Evolutionary conservation across 257 asterid genomes (phyloP), one percentile per base, ranked within the genome.

Genomic region (Sherardia arvensis): DNA sequence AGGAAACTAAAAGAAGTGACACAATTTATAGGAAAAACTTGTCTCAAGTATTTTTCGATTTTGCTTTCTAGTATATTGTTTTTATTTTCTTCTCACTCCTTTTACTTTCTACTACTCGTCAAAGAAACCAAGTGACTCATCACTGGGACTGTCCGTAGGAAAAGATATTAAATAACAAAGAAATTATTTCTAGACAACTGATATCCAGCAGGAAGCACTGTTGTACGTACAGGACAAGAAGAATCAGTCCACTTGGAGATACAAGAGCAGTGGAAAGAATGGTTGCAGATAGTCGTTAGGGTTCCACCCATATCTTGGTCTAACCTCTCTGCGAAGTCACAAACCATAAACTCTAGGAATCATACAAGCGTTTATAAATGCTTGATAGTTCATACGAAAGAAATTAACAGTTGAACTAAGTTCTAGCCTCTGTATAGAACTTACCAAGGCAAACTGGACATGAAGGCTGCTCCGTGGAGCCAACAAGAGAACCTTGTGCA

Each of bases 241-340:
- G 99, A 90, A 84, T 93, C 99, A 21, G 91, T 81, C 99, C 99
- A 93, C 76, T 87, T 89, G 59, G 99, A 93, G 69, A 93, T 93
- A 73, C 99, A 90, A 54, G 97, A 93, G 81, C 97, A 89, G 82
- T 93, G 99, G 72, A 93, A 93, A 69, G 97, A 89, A 75, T 93
- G 99, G 78, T 90, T 87, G 82, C 99, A 90, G 73, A 93, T 87
- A 55, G 99, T 93, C 11, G 87, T 90, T 38, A 93, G 94, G 74
- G 81, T 93, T 71, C 96, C 99, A 79, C 87, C 85, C 8, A 87
- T 74, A 63, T 89, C 96, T 75, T 83, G 96, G 76, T 87, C 97
- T 61, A 93, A 76, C 65, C 93, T 84, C 74, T 93, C 97, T 93
- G 95, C 85, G 78, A 67, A 69, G 57, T 67, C 20, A 53, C 40